Base-by-base conservation (phyloP, 768 basidiomycete species). In the Cystofilobasidium capitatum region DNA sequence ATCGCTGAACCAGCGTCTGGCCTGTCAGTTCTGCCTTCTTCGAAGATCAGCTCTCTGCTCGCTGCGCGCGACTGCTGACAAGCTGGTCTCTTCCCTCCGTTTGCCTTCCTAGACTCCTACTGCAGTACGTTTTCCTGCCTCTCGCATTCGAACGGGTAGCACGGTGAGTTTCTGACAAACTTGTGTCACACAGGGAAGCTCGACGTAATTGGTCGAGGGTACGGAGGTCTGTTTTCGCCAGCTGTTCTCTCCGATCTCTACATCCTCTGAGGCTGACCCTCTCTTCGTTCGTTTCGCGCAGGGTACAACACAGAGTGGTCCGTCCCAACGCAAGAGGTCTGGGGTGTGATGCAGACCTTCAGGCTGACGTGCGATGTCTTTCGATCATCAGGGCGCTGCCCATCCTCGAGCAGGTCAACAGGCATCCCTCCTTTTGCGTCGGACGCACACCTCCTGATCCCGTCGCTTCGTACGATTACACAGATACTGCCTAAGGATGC, bases 261-360 rank as follows among this genome's bases (percentile, higher is more conserved):
- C 29, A 17, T 2, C 51, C 29, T 13, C 6, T 55, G 6, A 3
- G 17, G 24, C 36, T 69, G 49, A 36, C n/a, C 47, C 8, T 16
- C n/a, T n/a, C 8, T 36, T 42, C 31, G 5, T 22, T 36, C 45
- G 58, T 24, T 42, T 36, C 49, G 33, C 24, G 37, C 51, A 49
- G 91, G 91, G 3, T 96, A 93, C 77, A 92, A 88, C 73, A 87
- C 89, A 0, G 84, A 86, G 39, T 93, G 91, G 76, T 77, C 17
- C 35, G 73, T n/a, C n/a, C n/a, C n/a, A n/a, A n/a, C n/a, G n/a
- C n/a, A n/a, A n/a, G n/a, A n/a, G n/a, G n/a, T n/a, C n/a, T n/a
- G n/a, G n/a, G n/a, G n/a, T n/a, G n/a, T 29, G 2, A 20, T 29
- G 57, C 29, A 24, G 1, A n/a, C 1, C 26, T 44, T 29, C 26